Evolutionary conservation across 2,329 filamentous ascomycete species (phyloP), one percentile per base, ranked within the genome.

Genomic region (Fusarium duplospermum): DNA sequence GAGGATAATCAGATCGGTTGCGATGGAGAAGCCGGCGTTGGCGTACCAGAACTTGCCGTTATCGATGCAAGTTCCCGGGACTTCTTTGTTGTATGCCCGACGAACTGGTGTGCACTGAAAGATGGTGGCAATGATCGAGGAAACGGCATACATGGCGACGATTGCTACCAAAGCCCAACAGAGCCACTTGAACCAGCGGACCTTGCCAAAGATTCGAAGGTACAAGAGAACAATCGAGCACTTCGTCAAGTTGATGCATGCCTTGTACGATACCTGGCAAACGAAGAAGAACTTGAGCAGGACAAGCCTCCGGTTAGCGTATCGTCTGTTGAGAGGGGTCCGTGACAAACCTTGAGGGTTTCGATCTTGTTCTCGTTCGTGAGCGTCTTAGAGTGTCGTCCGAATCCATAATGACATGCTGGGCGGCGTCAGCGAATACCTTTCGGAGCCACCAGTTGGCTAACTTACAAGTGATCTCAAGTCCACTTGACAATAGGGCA

Each of bases 11-110:
- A 87, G 62, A 62, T 88, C 86, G n/a, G 84, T 84, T 11, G 82
- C 67, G 50, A 87, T 84, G 66, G 85, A 87, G 71, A 85, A 83
- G 2, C 82, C 81, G 3, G 83, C 85, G 71, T 87, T 87, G 56
- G 84, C 82, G 66, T 85, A 84, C 86, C 86, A 88, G 70, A 86
- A 84, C 3, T 78, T 79, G 9, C 82, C 82, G 35, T 83, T 80
- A 67, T 84, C 81, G 72, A 88, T 84, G 78, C 86, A 88, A 2
- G 75, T 80, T 2, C 85, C 86, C 0, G 79, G 76, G 27, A 83
- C 73, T 4, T 72, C 74, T 66, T 83, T 83, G 70, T 87, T 79
- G 82, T 84, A 88, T 2, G 84, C 82, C 20, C 81, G 80, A 1
- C 75, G 65, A 29, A 89, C 79, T 68, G 75, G 79, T 35, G 64